Evolutionary conservation across 1,284 basidiomycete species (phyloP).

Genomic region (Rhodotorula sp.): DNA sequence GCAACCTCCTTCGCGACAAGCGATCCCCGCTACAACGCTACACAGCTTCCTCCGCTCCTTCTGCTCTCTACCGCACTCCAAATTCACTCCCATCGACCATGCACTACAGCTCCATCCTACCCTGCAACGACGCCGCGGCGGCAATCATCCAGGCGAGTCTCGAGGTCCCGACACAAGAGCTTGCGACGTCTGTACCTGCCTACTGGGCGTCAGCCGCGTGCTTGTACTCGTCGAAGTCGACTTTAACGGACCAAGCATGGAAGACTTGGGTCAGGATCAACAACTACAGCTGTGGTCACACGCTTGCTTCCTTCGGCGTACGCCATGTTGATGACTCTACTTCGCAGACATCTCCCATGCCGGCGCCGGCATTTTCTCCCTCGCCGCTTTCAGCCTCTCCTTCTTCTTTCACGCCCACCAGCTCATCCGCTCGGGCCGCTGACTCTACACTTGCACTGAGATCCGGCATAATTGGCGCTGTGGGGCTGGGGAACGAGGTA

Average conservation of each 20-base stretch:
- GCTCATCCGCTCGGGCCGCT: background rate
- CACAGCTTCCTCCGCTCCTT: no score
- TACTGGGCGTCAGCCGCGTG: background rate
- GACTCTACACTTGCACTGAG: background rate
- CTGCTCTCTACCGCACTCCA: no score
- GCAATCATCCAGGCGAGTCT: background rate
- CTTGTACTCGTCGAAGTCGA: background rate
- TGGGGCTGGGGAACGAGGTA: constrained; percentile 2
- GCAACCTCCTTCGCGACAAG: no score
- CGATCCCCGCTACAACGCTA: no score
- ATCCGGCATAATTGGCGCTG: background rate
- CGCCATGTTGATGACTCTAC: background rate
- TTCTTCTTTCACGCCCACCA: constrained; percentile 2
- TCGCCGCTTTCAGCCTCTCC: constrained; percentile 2
- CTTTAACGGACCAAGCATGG: background rate
- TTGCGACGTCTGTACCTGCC: background rate
- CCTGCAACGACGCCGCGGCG: constrained; percentile 6
- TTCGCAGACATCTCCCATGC: background rate
- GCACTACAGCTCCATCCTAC: background rate
- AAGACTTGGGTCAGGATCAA: background rate
- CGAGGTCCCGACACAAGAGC: background rate
- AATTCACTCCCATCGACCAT: background rate
- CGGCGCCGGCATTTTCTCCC: constrained; percentile 1
- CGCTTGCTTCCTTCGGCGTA: background rate
- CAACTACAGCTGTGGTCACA: background rate